Percentiles rank a stretch among this genome's conserved stretches.
These are phyloP conservation scores for Hevea brasiliensis DNA, from an alignment of 345 rosid species.

Conservation along the genomic window DNA sequence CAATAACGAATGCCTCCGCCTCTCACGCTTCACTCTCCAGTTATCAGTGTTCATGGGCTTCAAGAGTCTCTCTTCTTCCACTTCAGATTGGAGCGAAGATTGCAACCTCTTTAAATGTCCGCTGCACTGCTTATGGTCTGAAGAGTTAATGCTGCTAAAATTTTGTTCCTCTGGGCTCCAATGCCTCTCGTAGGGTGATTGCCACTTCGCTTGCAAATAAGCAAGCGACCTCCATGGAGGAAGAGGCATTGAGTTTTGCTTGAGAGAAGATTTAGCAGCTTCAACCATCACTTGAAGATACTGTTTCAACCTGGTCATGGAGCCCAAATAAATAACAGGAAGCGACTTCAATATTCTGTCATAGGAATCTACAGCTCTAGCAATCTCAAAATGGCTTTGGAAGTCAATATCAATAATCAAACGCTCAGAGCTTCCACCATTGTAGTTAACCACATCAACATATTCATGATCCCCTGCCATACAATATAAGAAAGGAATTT, in stretches of 20 bases:
- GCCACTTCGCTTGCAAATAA: slow-evolving; percentile 87
- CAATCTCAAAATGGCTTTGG: slow-evolving; percentile 89
- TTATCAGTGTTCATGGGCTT: slow-evolving; percentile 49
- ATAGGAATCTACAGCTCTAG: slow-evolving; percentile 86
- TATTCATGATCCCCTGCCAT: slow-evolving; percentile 86
- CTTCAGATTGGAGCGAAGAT: slow-evolving; percentile 53
- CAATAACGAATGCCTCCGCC: slow-evolving; percentile 43
- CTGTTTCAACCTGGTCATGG: slow-evolving; percentile 56
- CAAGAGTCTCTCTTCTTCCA: slow-evolving; percentile 47
- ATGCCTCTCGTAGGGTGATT: slow-evolving; percentile 59
- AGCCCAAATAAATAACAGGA: slow-evolving; percentile 77
- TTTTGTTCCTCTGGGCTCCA: slow-evolving; percentile 40
- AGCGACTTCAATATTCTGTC: slow-evolving; percentile 69
- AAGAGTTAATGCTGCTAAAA: slow-evolving; percentile 23
- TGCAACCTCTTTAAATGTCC: slow-evolving; percentile 72
- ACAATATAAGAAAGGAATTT: neutral
- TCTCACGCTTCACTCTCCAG: slow-evolving; percentile 54
- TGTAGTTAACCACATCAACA: slow-evolving; percentile 61
- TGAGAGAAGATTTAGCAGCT: slow-evolving; percentile 75
- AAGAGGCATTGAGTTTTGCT: slow-evolving; percentile 89
- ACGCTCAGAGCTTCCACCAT: slow-evolving; percentile 56
- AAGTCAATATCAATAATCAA: slow-evolving; percentile 84
- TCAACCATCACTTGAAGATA: slow-evolving; percentile 89
- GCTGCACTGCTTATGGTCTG: slow-evolving; percentile 55
- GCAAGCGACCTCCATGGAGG: slow-evolving; percentile 97